Evolutionary conservation across 441 rosid genomes (phyloP).

Genomic region (Populus hybrid): DNA sequence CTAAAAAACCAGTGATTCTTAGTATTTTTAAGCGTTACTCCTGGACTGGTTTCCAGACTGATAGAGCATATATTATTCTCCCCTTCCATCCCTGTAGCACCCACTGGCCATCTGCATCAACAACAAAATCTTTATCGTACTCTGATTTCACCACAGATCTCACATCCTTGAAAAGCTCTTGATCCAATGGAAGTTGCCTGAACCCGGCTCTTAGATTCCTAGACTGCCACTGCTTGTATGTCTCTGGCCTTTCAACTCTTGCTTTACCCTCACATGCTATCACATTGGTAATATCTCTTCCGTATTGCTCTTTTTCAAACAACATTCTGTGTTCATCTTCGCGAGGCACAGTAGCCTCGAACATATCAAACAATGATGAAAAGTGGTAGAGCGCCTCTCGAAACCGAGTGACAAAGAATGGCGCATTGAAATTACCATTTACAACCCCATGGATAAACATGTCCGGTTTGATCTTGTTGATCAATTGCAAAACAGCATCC

Average conservation of each 20-base stretch:
- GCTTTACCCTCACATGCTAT: constrained; percentile 80
- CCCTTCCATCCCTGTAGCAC: constrained; percentile 87
- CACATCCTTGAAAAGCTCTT: constrained; percentile 40
- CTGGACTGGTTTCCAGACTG: constrained; percentile 57
- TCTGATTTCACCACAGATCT: constrained; percentile 35
- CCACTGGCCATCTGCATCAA: constrained; percentile 66
- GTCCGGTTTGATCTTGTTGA: constrained; percentile 61
- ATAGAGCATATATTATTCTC: constrained; percentile 46
- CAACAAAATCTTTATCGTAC: constrained; percentile 47
- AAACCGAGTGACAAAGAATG: constrained; percentile 78
- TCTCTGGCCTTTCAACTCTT: constrained; percentile 80
- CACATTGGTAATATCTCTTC: constrained; percentile 70
- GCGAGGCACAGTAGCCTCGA: constrained; percentile 47
- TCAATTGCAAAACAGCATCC: constrained; percentile 63
- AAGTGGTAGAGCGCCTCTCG: constrained; percentile 79
- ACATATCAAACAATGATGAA: constrained; percentile 77
- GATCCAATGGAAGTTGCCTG: constrained; percentile 45
- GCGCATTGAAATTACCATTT: constrained; percentile 73
- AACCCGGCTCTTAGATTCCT: constrained; percentile 59
- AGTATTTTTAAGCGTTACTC: constrained; percentile 11
- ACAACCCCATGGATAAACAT: constrained; percentile 65
- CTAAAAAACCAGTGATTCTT: not conserved
- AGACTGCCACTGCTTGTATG: constrained; percentile 86
- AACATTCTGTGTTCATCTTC: constrained; percentile 55
- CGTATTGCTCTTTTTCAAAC: constrained; percentile 57